A percentile compares a stretch with the other conserved stretches of the same genome.
phyloP scores from a whole-genome alignment of 2,329 filamentous ascomycete species.

The Microcera coccophila region DNA sequence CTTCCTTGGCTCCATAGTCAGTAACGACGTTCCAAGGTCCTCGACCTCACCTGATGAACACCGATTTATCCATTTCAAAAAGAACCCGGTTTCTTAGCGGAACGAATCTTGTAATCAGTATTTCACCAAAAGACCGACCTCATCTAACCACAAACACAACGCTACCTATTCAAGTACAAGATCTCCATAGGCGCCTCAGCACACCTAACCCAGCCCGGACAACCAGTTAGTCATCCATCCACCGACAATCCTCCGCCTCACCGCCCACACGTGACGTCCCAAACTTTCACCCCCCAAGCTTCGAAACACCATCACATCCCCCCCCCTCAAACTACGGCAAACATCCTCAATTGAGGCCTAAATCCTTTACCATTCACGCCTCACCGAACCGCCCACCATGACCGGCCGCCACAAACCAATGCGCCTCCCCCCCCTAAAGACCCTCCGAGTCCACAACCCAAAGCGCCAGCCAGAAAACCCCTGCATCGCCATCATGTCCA shows the following conservation, averaged over 20 bases:
- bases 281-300: slow-evolving; percentile 19
- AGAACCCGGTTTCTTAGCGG: no score
- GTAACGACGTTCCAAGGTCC: no score
- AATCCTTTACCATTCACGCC: neutral
- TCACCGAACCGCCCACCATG: slow-evolving; percentile 33
- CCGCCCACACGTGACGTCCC: slow-evolving; percentile 22
- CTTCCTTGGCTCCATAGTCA: no score
- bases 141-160: no score
- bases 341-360: slow-evolving; percentile 9
- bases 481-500: slow-evolving; percentile 55
- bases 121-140: no score
- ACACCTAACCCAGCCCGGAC: no score
- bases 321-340: neutral
- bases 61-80: no score
- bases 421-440: slow-evolving; percentile 54
- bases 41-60: no score
- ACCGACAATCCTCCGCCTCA: slow-evolving; percentile 14
- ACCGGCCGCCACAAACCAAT: slow-evolving; percentile 47
- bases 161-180: no score
- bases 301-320: slow-evolving; percentile 4
- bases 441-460: slow-evolving; percentile 52
- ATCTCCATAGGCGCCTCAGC: no score
- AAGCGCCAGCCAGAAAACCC: slow-evolving; percentile 49
- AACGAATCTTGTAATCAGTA: no score
- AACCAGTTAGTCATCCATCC: no score